Percentiles rank a stretch among this genome's conserved stretches.
phyloP scores from a whole-genome alignment of 768 basidiomycete species.

The Leccinum disarticulatum region DNA sequence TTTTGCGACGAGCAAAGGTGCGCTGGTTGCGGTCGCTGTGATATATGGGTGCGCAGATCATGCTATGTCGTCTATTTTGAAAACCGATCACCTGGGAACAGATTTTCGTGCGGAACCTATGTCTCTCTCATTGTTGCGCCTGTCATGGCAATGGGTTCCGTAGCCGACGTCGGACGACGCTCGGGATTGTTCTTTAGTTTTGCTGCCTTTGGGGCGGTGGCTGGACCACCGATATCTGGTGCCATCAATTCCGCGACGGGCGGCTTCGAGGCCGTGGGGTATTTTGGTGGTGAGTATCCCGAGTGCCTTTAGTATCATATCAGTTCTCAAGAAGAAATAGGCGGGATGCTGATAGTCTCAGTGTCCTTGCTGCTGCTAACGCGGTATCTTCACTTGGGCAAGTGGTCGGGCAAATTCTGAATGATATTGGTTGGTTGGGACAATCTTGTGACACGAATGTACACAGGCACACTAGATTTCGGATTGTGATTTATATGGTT shows the following conservation, averaged over 20 bases:
- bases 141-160: slow-evolving; percentile 58
- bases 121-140: slow-evolving; percentile 57
- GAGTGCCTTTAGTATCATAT: not conserved
- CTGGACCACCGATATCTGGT: slow-evolving; percentile 74
- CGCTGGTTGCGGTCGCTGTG: slow-evolving; percentile 53
- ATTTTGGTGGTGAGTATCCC: slow-evolving; percentile 40
- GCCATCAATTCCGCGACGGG: slow-evolving; percentile 57
- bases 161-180: slow-evolving; percentile 61
- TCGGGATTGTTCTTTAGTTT: slow-evolving; percentile 65
- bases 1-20: slow-evolving; percentile 44
- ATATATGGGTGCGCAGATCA: slow-evolving; percentile 57
- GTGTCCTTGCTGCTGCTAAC: slow-evolving; percentile 42
- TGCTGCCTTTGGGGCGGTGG: slow-evolving; percentile 60
- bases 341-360: slow-evolving; percentile 41
- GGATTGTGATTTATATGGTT: not conserved
- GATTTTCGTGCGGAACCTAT: slow-evolving; percentile 62
- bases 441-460: not conserved
- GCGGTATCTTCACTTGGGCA: slow-evolving; percentile 40
- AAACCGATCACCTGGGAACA: slow-evolving; percentile 21
- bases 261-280: slow-evolving; percentile 38
- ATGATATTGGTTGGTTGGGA: not conserved
- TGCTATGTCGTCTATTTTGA: not conserved
- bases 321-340: slow-evolving; percentile 11
- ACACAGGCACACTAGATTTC: not conserved
- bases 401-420: slow-evolving; percentile 43